These are phyloP conservation scores for Aristolochia californica DNA, from an alignment of 164 flowering plant species.

Conservation along the genomic window DNA sequence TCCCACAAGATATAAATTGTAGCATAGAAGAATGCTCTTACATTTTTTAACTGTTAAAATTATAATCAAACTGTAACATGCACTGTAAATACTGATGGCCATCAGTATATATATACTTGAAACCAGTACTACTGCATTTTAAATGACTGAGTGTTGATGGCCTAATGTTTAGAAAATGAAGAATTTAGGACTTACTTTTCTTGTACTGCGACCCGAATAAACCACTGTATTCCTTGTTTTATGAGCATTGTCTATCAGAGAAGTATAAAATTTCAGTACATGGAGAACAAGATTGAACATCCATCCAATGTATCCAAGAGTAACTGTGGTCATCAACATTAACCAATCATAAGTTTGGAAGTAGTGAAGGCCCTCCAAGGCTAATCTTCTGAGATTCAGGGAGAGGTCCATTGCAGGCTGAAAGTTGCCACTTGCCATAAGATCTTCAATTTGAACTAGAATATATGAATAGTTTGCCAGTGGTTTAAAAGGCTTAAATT, in stretches of 20 bases:
- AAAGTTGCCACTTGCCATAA: slow-evolving; percentile 42
- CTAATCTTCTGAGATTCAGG: slow-evolving; percentile 57
- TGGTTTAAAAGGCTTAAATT: slow-evolving; percentile 79
- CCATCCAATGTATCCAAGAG: slow-evolving; percentile 94
- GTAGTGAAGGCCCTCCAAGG: slow-evolving; percentile 84
- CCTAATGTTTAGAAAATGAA: background rate
- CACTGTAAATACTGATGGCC: too few species aligned
- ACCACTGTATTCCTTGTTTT: slow-evolving; percentile 28
- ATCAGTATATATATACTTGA: too few species aligned
- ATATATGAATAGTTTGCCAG: slow-evolving; percentile 38
- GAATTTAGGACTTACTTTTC: slow-evolving; percentile 28
- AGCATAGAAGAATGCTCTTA: too few species aligned
- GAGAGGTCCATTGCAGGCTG: slow-evolving; percentile 52
- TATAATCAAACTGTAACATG: too few species aligned
- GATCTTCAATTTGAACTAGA: slow-evolving; percentile 53
- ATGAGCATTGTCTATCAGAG: slow-evolving; percentile 29
- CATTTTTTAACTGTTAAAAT: too few species aligned
- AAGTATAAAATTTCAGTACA: slow-evolving; percentile 75
- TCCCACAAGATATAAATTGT: too few species aligned
- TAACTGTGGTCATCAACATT: slow-evolving; percentile 81
- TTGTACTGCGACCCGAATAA: slow-evolving; percentile 13
- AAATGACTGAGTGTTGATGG: too few species aligned
- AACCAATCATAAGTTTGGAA: slow-evolving; percentile 98
- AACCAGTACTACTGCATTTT: too few species aligned
- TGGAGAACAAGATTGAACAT: slow-evolving; percentile 74